Percentiles rank a stretch among this genome's conserved stretches.
Evolutionary conservation across 2,329 filamentous ascomycete genomes (phyloP).

Genomic region (Emmonsia crescens): DNA sequence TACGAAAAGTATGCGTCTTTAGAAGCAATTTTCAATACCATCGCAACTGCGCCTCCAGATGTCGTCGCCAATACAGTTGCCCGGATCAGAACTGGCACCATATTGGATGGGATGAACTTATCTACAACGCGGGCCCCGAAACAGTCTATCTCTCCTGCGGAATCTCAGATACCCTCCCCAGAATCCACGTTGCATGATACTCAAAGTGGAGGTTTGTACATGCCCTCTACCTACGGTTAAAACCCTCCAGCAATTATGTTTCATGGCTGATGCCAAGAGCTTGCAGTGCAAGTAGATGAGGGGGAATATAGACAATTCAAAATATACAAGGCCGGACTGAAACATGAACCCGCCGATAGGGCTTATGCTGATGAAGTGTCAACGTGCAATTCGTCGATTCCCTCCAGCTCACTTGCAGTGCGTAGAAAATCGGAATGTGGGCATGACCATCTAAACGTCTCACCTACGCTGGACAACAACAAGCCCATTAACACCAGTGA

Average conservation of each 20-base stretch:
- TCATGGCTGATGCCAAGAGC: background rate
- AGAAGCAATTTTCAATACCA: conserved; percentile 1
- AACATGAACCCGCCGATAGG: background rate
- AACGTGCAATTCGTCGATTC: background rate
- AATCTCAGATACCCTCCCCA: background rate
- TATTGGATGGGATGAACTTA: background rate
- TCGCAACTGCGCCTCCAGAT: conserved; percentile 5
- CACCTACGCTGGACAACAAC: background rate
- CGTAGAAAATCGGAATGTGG: background rate
- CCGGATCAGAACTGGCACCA: conserved; percentile 3
- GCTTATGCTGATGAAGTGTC: background rate
- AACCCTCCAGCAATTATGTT: background rate
- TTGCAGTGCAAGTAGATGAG: background rate
- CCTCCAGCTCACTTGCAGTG: background rate
- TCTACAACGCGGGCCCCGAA: background rate
- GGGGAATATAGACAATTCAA: background rate
- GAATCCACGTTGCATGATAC: background rate
- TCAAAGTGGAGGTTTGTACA: background rate
- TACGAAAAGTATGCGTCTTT: conserved; percentile 2
- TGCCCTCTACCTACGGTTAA: background rate
- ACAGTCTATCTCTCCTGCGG: background rate
- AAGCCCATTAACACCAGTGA: background rate
- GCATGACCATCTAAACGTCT: too few species aligned
- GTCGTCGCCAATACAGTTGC: conserved; percentile 5
- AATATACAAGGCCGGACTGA: background rate